Evolutionary conservation across 2,329 filamentous ascomycete genomes (phyloP), one percentile per base, ranked within the genome.

Genomic region (Fusarium algeriense): DNA sequence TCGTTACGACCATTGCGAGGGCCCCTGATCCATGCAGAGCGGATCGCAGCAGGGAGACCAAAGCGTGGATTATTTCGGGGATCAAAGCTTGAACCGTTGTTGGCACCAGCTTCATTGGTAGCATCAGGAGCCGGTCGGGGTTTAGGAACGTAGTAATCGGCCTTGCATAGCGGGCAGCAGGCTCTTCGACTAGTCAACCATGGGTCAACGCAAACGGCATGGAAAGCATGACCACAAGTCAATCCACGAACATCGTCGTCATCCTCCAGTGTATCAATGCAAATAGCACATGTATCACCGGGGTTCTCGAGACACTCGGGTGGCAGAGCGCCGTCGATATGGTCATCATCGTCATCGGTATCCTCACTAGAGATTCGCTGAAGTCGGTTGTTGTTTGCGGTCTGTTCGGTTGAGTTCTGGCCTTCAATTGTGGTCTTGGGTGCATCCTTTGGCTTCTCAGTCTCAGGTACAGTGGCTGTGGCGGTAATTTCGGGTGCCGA

Each of bases 201-300:
- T 14, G 96, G 96, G 76, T 99, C 96, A 52, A 99, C 89, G 79
- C 96, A 99, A 41, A 92, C 93, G 54, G 94, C 95, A 80, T 99
- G 96, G 88, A 98, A 99, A 58, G 95, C 95, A 81, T 99, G 96
- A n/a, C 96, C 96, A 78, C 96, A 99, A 7, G 93, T 94, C 67
- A 99, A 84, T 5, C 96, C 96, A 74, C 96, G 93, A 53, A 99
- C 91, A 78, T 99, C 95, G 75, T 98, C 96, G 70, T 98, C 93
- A 70, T 98, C 94, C 80, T 99, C 96, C 20, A 99, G 88, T 0
- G 89, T 92, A 78, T 99, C 96, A 72, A 99, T 92, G 81, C 96
- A 99, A 76, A 99, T 98, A 54, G 96, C 96, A 81, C 96, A 99
- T 4, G 94, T 92, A 78, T 99, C 96, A 45, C 95, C 96, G 1